A percentile compares a stretch with the other conserved stretches of the same genome.
phyloP scores from a whole-genome alignment of 2,329 filamentous ascomycete genomes.

The Verticillium zaregamsianum region DNA sequence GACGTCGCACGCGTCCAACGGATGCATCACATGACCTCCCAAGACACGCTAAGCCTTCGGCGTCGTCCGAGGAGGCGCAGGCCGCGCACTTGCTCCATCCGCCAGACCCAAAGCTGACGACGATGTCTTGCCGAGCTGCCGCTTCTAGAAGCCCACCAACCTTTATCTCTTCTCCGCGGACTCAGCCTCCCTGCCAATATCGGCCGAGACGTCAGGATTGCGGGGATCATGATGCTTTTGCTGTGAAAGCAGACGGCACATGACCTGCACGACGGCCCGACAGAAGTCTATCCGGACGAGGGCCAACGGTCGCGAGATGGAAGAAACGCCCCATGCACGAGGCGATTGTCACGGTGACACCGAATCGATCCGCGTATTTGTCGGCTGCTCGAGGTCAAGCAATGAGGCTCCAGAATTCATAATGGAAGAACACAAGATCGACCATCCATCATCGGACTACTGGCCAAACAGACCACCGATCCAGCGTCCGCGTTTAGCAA shows the following conservation, averaged over 20 bases:
- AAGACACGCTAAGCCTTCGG: slow-evolving; percentile 12
- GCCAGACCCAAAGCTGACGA: slow-evolving; percentile 9
- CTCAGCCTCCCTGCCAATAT: background rate
- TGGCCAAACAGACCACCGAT: too few species aligned
- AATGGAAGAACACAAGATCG: background rate
- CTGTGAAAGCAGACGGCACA: background rate
- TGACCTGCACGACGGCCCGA: background rate
- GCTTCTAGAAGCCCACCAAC: background rate
- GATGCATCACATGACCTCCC: background rate
- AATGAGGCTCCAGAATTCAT: background rate
- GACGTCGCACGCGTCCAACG: background rate
- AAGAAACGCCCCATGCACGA: too few species aligned
- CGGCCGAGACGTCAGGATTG: background rate
- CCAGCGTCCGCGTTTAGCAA: background rate
- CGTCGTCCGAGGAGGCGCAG: slow-evolving; percentile 12
- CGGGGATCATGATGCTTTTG: background rate
- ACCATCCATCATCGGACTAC: background rate
- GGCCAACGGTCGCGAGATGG: too few species aligned
- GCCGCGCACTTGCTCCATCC: background rate
- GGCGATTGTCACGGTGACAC: background rate
- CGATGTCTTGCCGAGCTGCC: slow-evolving; percentile 9
- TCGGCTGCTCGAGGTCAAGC: background rate
- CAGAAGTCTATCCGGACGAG: background rate
- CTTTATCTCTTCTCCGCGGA: background rate
- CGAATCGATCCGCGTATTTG: background rate